Evolutionary conservation across 305 asterid species (phyloP).

Genomic region (Ajuga reptans): DNA sequence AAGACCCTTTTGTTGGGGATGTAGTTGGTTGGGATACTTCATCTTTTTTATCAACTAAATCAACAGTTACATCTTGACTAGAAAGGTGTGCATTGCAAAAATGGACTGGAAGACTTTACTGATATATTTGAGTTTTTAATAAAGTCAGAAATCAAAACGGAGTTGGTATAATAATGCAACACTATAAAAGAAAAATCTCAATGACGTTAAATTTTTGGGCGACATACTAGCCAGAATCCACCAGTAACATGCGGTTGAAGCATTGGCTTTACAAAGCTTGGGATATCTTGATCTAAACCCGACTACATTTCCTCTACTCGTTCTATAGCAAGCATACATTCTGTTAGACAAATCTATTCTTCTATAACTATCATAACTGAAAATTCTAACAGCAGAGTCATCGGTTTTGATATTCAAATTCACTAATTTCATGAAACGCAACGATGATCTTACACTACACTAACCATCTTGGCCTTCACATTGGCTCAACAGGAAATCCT

Average conservation of each 20-base stretch:
- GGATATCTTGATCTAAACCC: conserved; percentile 39
- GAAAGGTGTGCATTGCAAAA: conserved; percentile 64
- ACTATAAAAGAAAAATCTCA: no score
- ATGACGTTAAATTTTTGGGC: no score
- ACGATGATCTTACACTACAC: background rate
- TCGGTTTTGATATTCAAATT: background rate
- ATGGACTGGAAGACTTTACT: conserved; percentile 67
- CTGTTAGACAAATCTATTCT: conserved; percentile 57
- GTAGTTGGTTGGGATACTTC: conserved; percentile 44
- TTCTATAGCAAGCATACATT: conserved; percentile 56
- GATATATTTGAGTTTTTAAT: background rate
- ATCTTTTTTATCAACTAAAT: conserved; percentile 50
- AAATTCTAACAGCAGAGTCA: conserved; percentile 8
- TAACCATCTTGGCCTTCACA: conserved; percentile 53
- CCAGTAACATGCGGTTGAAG: conserved; percentile 90
- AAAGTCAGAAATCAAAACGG: background rate
- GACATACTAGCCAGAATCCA: conserved; percentile 85
- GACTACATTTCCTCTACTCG: conserved; percentile 58
- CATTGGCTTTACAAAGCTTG: conserved; percentile 71
- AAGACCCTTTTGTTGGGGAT: conserved; percentile 53
- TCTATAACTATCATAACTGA: conserved; percentile 31
- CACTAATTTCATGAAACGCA: background rate
- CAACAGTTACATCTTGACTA: conserved; percentile 31
- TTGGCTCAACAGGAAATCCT: no score
- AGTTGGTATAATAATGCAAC: no score